Conservation (phyloP, 345 rosid genomes). For the Atalantia buxifolia region DNA sequence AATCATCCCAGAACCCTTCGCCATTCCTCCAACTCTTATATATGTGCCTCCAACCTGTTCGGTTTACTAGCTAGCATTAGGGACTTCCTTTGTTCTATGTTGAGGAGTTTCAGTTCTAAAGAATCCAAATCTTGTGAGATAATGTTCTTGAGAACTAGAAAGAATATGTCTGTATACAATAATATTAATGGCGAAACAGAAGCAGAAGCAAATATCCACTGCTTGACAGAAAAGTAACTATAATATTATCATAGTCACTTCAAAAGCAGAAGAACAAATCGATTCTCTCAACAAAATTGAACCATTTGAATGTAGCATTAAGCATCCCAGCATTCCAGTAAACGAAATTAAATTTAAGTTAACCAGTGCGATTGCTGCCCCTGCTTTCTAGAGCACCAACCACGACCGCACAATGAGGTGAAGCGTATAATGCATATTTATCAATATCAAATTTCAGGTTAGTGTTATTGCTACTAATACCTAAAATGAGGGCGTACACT, state of each 20-base stretch:
- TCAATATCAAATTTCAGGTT: neutral
- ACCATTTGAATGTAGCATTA: neutral
- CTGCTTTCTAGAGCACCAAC: neutral
- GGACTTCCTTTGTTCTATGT: neutral
- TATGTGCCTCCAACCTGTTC: conserved; percentile 69
- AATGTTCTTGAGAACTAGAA: neutral
- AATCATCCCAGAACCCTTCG: conserved; percentile 98
- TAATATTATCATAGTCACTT: neutral
- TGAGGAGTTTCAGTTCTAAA: conserved; percentile 2
- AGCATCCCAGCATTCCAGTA: neutral
- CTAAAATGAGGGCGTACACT: neutral
- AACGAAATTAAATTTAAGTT: neutral
- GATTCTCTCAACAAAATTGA: neutral
- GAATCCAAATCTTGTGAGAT: neutral
- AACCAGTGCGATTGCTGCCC: neutral
- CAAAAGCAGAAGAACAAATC: neutral
- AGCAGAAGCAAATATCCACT: neutral
- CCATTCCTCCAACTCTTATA: conserved; percentile 89
- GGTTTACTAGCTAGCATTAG: conserved; percentile 15
- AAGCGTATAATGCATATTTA: neutral
- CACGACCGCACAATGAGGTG: neutral
- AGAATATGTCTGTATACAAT: neutral
- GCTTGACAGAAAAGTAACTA: neutral
- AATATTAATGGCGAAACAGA: neutral
- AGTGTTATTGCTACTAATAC: neutral